A percentile compares a stretch with the other conserved stretches of the same genome.
Evolutionary conservation across 192 early-diverging fungal species (phyloP).

Genomic region (Cetraspora pellucida): DNA sequence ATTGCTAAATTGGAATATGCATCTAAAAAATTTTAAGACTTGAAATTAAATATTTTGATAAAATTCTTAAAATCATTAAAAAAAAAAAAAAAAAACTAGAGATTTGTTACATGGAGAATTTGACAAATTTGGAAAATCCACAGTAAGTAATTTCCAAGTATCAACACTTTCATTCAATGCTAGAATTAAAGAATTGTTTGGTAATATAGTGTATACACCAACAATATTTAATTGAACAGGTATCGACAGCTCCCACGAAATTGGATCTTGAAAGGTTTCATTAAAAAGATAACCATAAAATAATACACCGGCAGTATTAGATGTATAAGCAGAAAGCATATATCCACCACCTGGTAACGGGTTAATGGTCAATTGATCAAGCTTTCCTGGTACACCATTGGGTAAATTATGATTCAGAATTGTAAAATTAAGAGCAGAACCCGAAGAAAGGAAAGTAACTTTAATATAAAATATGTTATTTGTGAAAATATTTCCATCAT

Average conservation of each 20-base stretch:
- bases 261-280: neutral
- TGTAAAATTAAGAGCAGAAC: neutral
- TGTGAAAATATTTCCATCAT: too few relatives aligned
- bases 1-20: slow-evolving; percentile 13
- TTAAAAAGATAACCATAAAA: neutral
- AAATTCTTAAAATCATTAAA: too few relatives aligned
- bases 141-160: neutral
- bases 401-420: neutral
- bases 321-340: neutral
- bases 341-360: neutral
- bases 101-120: neutral
- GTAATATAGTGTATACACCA: neutral
- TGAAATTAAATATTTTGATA: too few relatives aligned
- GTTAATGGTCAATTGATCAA: neutral
- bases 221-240: neutral
- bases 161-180: neutral
- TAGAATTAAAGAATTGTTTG: neutral
- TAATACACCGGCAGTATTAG: neutral
- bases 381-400: neutral
- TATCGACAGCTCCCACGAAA: neutral
- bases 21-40: too few relatives aligned
- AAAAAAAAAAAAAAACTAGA: too few relatives aligned
- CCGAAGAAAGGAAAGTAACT: slow-evolving; percentile 3
- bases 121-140: neutral
- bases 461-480: neutral